Evolutionary conservation across 176 grass and related monocot species (phyloP), one percentile per base, ranked within the genome.

Genomic region (Carex littledalei): DNA sequence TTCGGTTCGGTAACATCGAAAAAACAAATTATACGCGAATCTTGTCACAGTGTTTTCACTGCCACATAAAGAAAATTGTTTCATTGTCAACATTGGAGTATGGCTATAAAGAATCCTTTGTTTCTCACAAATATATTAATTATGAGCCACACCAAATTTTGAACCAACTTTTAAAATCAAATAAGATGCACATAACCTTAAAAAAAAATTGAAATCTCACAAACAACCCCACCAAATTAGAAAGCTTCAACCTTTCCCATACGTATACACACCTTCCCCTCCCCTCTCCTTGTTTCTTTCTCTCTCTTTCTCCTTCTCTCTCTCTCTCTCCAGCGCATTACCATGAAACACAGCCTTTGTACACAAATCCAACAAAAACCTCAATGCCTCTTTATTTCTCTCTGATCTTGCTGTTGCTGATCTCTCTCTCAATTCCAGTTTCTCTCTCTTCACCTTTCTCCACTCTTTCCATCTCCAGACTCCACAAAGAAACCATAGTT

Each of bases 391-490:
- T 86, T 45, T 20, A 61, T 8, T 37, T 87, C n/a, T 3, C 60
- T 13, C 1, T 84, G 3, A 0, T 83, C 43, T 5, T 84, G 10
- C 3, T 77, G 37, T 2, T 78, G 6, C 1, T 29, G 57, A 26
- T 45, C 86, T 37, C 41, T 71, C 0, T 72, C 10, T 86, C 86
- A 39, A 59, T 57, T 84, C 59, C 87, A 16, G 78, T 83, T 47
- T 62, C 53, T 60, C 20, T 59, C 10, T 14, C 85, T 75, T 50
- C 53, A 20, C 85, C 88, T 72, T 87, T 97, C 84, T 92, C 94
- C 26, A 92, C 91, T 8, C 55, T 94, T 3, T 81, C 94, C 64
- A 92, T 94, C 86, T 89, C 94, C 15, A 66, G 85, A 81, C 11
- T 82, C 1, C 7, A 24, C 63, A 35, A 86, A 63, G 3, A 63